Evolutionary conservation across 208 protist species (phyloP).

Genomic region (Trypanosoma scelopori): DNA sequence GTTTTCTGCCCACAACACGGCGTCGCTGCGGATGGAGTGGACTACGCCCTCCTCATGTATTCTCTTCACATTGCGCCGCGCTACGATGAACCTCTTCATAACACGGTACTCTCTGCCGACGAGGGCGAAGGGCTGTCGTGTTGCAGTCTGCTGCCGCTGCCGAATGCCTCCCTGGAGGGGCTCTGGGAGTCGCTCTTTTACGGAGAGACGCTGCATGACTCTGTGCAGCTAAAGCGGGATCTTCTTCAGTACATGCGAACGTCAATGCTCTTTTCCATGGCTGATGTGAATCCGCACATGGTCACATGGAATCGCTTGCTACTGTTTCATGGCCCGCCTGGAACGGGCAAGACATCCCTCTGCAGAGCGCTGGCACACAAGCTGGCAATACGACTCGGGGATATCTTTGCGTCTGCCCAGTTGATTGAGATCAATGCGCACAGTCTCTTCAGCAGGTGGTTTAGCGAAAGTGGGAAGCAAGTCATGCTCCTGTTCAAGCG

Average conservation of each 20-base stretch:
- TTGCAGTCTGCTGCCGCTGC: conserved; percentile 61
- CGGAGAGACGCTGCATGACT: conserved; percentile 48
- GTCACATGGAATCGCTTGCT: conserved; percentile 82
- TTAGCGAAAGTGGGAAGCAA: conserved; percentile 97
- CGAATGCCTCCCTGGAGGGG: conserved; percentile 70
- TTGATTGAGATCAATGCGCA: conserved; percentile 96
- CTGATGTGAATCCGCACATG: conserved; percentile 76
- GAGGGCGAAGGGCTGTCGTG: conserved; percentile 24
- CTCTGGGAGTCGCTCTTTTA: conserved; percentile 90
- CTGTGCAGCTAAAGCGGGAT: conserved; percentile 76
- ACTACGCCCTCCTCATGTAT: conserved; percentile 28
- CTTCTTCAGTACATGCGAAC: conserved; percentile 92
- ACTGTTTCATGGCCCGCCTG: conserved; percentile 92
- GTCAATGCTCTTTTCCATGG: conserved; percentile 82
- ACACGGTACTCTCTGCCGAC: conserved; percentile 13
- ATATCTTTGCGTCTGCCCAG: conserved; percentile 39
- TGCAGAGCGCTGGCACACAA: conserved; percentile 88
- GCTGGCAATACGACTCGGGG: conserved; percentile 58
- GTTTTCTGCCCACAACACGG: conserved; percentile 28
- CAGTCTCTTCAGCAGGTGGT: conserved; percentile 96
- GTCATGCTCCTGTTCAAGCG: conserved; percentile 93
- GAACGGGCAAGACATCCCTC: conserved; percentile 95
- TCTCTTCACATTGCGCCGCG: conserved; percentile 4
- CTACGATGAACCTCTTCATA: background rate
- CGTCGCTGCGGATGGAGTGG: conserved; percentile 9